Evolutionary conservation across 805 yeast genomes (phyloP), one percentile per base, ranked within the genome.

Genomic region (Barnettozyma siamensis): DNA sequence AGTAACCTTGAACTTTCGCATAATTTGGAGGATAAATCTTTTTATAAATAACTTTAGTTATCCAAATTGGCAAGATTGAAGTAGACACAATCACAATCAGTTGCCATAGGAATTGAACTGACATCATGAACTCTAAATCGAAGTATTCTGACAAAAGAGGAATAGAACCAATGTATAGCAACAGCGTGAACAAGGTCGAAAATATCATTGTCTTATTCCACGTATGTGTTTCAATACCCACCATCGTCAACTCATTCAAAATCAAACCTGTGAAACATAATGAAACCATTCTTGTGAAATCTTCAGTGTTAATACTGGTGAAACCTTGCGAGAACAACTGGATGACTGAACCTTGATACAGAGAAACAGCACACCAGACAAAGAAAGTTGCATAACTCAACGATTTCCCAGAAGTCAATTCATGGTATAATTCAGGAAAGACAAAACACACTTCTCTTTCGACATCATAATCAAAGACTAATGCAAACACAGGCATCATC

Each of bases 401-500:
- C 16, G 96, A 83, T 50, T 78, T 78, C 4, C 98, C 98, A 37
- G 78, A 81, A 0, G 95, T 88, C 53, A 93, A 70, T 61, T 93
- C 99, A 54, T 85, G 84, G 66, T 93, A 93, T 33, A 93, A 72
- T 62, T 93, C 99, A 0, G 99, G 99, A 59, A 91, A 93, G 42
- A 88, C 70, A 43, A 82, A 81, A 2, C 96, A 94, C 48, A 93
- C 74, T 39, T 80, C 83, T 58, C 88, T 96, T 53, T 81, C 88
- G 35, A 93, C 89, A 60, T 93, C 99, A 41, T 81, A 78, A 59
- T 93, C 98, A 35, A 88, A 72, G 0, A 94, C 96, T 50, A 93
- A 66, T 0, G 96, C 86, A 55, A 93, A 93, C 2, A 93, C 98
- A 0, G 99, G 99, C 42, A 91, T 88, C 99, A 93, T 93, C 0